These are phyloP conservation scores for Amanita subjunquillea DNA, from an alignment of 768 basidiomycete genomes.

Conservation along the genomic window DNA sequence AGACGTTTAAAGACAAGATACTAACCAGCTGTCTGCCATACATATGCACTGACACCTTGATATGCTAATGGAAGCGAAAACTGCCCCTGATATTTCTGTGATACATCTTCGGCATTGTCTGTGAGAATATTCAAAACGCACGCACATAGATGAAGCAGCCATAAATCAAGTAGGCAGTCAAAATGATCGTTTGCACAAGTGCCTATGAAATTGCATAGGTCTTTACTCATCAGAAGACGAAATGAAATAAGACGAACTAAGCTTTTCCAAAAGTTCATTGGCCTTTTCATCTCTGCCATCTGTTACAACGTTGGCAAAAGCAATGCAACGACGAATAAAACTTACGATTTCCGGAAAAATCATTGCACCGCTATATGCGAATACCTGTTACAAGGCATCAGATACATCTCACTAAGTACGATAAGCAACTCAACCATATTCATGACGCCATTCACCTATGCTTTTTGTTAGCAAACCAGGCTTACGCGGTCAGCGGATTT, in stretches of 20 bases:
- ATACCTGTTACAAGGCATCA: constrained; percentile 23
- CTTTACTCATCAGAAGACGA: neutral
- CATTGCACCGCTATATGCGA: constrained; percentile 45
- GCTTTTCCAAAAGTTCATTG: constrained; percentile 62
- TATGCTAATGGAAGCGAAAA: constrained; percentile 39
- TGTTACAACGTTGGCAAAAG: constrained; percentile 19
- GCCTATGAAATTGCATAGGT: constrained; percentile 12
- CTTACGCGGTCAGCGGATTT: neutral
- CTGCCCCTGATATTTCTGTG: constrained; percentile 48
- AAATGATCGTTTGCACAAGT: constrained; percentile 39
- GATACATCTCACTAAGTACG: neutral
- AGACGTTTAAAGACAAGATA: neutral
- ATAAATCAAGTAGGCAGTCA: constrained; percentile 43
- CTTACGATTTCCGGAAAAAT: constrained; percentile 34
- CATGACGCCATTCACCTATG: constrained; percentile 52
- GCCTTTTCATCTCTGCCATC: constrained; percentile 58
- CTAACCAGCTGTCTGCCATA: constrained; percentile 38
- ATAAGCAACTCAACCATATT: constrained; percentile 30
- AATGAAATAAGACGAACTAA: constrained; percentile 27
- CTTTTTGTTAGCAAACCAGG: neutral
- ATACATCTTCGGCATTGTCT: neutral
- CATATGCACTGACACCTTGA: constrained; percentile 33
- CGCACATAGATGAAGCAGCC: constrained; percentile 38
- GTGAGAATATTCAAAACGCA: neutral
- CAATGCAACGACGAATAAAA: neutral